These are phyloP conservation scores for Fragaria ananassa DNA, from an alignment of 306 rosid species.

Conservation along the genomic window DNA sequence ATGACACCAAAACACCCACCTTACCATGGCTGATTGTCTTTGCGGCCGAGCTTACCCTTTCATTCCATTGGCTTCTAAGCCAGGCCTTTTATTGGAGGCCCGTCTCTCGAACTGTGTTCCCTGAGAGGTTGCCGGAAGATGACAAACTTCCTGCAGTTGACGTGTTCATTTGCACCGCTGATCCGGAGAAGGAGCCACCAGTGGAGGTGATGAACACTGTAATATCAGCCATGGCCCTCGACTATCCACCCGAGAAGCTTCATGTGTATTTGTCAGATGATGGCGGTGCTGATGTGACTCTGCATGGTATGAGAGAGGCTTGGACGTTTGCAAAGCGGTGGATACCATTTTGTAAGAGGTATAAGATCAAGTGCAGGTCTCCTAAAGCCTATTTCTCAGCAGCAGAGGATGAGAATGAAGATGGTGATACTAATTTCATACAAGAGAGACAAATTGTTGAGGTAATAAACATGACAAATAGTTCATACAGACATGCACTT, in stretches of 20 bases:
- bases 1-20: constrained; percentile 21
- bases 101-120: constrained; percentile 46
- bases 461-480: constrained; percentile 15
- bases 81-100: constrained; percentile 60
- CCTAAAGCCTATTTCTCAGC: constrained; percentile 61
- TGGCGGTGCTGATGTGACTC: constrained; percentile 51
- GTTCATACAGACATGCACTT: background rate
- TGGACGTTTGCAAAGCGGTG: constrained; percentile 55
- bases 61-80: constrained; percentile 55
- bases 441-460: constrained; percentile 32
- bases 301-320: constrained; percentile 45
- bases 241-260: constrained; percentile 65
- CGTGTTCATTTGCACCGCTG: constrained; percentile 69
- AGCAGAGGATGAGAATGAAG: constrained; percentile 22
- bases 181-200: constrained; percentile 65
- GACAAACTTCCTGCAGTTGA: constrained; percentile 53
- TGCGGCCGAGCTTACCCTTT: constrained; percentile 55
- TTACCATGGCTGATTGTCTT: constrained; percentile 53
- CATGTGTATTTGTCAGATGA: constrained; percentile 73
- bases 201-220: constrained; percentile 68
- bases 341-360: constrained; percentile 61
- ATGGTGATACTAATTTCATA: constrained; percentile 26
- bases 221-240: constrained; percentile 69
- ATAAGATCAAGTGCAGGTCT: constrained; percentile 38
- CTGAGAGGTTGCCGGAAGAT: constrained; percentile 51